These are phyloP conservation scores for Aureobasidium vineae DNA, from an alignment of 2,329 filamentous ascomycete genomes.

Conservation along the genomic window DNA sequence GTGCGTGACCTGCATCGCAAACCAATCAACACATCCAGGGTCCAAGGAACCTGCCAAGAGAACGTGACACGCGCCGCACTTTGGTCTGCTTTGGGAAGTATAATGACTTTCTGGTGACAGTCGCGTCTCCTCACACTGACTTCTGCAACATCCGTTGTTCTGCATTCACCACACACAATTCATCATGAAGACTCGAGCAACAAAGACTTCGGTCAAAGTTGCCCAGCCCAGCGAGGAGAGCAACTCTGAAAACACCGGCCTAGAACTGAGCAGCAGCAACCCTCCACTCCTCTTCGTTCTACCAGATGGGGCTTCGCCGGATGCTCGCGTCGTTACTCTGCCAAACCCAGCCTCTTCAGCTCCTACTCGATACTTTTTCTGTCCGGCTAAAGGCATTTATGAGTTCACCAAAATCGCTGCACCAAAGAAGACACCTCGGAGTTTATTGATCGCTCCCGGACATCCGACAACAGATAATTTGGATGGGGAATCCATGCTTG, in stretches of 20 bases:
- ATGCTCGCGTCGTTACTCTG: slow-evolving; percentile 57
- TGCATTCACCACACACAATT: slow-evolving; percentile 23
- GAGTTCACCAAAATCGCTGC: slow-evolving; percentile 60
- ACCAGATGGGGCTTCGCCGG: slow-evolving; percentile 52
- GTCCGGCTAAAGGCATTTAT: slow-evolving; percentile 57
- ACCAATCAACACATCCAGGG: slow-evolving; percentile 9
- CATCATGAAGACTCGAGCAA: slow-evolving; percentile 37
- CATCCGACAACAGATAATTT: slow-evolving; percentile 25
- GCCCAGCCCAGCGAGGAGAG: slow-evolving; percentile 28
- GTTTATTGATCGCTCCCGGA: slow-evolving; percentile 53
- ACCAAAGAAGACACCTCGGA: slow-evolving; percentile 51
- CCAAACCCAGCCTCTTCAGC: slow-evolving; percentile 53
- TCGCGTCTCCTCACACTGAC: slow-evolving; percentile 3
- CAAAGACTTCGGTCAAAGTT: slow-evolving; percentile 29
- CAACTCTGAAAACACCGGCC: slow-evolving; percentile 30
- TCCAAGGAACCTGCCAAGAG: slow-evolving; percentile 1
- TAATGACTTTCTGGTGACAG: slow-evolving; percentile 4
- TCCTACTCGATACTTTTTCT: slow-evolving; percentile 57
- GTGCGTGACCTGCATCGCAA: slow-evolving; percentile 9
- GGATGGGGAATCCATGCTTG: slow-evolving; percentile 3
- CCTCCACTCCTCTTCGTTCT: slow-evolving; percentile 58
- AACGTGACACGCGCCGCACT: slow-evolving; percentile 13
- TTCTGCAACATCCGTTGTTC: not conserved
- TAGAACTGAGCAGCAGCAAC: slow-evolving; percentile 42
- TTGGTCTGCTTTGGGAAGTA: slow-evolving; percentile 17